Base-by-base conservation (phyloP, 805 yeast species). In the Hanseniaspora occidentalis region DNA sequence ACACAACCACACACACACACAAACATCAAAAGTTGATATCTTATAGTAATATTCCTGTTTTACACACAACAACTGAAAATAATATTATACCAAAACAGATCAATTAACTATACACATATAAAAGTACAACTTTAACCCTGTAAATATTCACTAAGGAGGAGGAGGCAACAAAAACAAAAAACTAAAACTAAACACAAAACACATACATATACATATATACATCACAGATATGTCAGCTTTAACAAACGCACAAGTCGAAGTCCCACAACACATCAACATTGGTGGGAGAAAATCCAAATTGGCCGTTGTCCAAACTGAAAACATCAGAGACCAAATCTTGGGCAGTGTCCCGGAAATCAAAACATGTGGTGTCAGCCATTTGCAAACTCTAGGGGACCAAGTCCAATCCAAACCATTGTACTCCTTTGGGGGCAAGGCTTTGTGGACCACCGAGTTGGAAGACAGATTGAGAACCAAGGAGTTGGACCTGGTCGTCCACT, bases 401-500 rank as follows among this genome's bases (percentile, higher is more conserved):
- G 79, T 82, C 23, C 92, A 77, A 55, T 73, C 70, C 54, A 79
- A 76, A 56, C 96, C 98, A 6, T 67, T 92, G 38, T 92, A 89
- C 60, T 75, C 95, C 3, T 92, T 92, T 62, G 97, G 96, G 34
- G 98, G 98, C 20, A 92, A 92, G 58, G 77, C 96, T 0, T 60
- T 92, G 19, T 92, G 98, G 98, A 92, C 98, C 2, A 83, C 84
- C 55, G 98, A 92, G 61, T 68, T 92, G 43, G 98, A 92, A 61
- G 78, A 77, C 19, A 64, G 86, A 37, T 64, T 89, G 31, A 69
- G 81, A 47, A 66, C 71, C 36, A 69, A 76, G 20, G 88, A 80
- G 22, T 67, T 89, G 37, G 96, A 92, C 57, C 65, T 89, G 61
- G 80, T 92, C 54, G 97, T 89, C 29, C 97, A 92, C 58, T 84